A percentile compares a stretch with the other conserved stretches of the same genome.
These are phyloP conservation scores for Saitozyma podzolica DNA, from an alignment of 768 basidiomycete genomes.

Conservation along the genomic window DNA sequence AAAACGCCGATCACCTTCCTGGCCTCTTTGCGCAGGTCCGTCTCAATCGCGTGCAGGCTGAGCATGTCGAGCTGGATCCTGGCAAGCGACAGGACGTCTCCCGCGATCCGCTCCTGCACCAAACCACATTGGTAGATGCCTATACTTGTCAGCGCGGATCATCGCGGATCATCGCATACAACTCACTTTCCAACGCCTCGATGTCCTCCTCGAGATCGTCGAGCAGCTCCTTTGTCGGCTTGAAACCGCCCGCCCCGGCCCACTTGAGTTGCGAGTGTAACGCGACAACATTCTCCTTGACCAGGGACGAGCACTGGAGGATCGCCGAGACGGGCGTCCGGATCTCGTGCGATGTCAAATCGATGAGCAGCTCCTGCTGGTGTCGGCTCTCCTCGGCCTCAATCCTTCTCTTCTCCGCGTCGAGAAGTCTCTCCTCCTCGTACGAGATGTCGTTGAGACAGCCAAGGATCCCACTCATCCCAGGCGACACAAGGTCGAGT, in stretches of 20 bases:
- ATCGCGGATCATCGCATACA: slow-evolving; percentile 23
- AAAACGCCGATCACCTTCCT: slow-evolving; percentile 50
- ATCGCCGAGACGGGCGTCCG: slow-evolving; percentile 52
- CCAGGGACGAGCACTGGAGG: slow-evolving; percentile 47
- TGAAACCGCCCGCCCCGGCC: slow-evolving; percentile 24
- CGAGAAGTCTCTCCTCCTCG: slow-evolving; percentile 39
- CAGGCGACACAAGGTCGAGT: slow-evolving; percentile 29
- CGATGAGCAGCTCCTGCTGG: slow-evolving; percentile 53
- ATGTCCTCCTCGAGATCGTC: slow-evolving; percentile 49
- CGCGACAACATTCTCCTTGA: slow-evolving; percentile 43
- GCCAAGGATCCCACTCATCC: slow-evolving; percentile 37
- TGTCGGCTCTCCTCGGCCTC: slow-evolving; percentile 48
- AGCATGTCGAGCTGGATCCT: slow-evolving; percentile 54
- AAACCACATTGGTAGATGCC: slow-evolving; percentile 55
- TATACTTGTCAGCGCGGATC: slow-evolving; percentile 32
- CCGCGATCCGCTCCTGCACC: slow-evolving; percentile 53
- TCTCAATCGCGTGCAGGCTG: slow-evolving; percentile 43
- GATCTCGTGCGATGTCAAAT: slow-evolving; percentile 52
- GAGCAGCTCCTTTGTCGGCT: slow-evolving; percentile 36
- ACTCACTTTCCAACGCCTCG: slow-evolving; percentile 49
- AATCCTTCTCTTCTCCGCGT: slow-evolving; percentile 36
- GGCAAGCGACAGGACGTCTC: slow-evolving; percentile 55
- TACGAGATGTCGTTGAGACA: slow-evolving; percentile 43
- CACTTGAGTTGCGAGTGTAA: slow-evolving; percentile 33
- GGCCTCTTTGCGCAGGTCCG: slow-evolving; percentile 44